Evolutionary conservation across 805 yeast genomes (phyloP).

Genomic region (Kodamaea jinghongensis): DNA sequence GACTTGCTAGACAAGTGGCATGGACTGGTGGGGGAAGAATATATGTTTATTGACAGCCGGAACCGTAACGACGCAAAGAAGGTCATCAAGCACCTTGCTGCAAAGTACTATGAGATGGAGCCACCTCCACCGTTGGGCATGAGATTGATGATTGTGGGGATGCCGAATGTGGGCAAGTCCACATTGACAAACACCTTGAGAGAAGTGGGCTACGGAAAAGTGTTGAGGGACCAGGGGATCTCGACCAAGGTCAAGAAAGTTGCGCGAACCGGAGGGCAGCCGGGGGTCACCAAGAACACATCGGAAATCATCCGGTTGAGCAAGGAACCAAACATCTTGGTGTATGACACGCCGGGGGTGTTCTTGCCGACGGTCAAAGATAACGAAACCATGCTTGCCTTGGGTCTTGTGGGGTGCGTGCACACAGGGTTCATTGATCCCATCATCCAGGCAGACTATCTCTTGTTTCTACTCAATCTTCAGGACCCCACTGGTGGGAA

Average conservation of each 20-base stretch:
- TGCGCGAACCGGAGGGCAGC: slow-evolving; percentile 80
- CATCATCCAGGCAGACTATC: slow-evolving; percentile 79
- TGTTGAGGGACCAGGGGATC: slow-evolving; percentile 18
- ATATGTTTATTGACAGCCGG: slow-evolving; percentile 57
- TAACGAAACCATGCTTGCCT: slow-evolving; percentile 67
- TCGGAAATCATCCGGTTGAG: slow-evolving; percentile 70
- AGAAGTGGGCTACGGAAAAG: slow-evolving; percentile 32
- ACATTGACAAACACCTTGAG: slow-evolving; percentile 77
- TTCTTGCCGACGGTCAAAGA: slow-evolving; percentile 70
- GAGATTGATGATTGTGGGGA: slow-evolving; percentile 75
- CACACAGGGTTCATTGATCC: slow-evolving; percentile 73
- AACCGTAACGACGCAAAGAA: slow-evolving; percentile 46
- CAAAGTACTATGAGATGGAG: slow-evolving; percentile 41
- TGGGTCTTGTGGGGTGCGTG: slow-evolving; percentile 75
- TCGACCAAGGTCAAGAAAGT: slow-evolving; percentile 52
- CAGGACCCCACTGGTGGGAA: slow-evolving; percentile 47
- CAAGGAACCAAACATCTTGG: slow-evolving; percentile 58
- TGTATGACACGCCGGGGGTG: slow-evolving; percentile 94
- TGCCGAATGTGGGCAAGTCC: slow-evolving; percentile 98
- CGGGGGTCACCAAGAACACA: slow-evolving; percentile 84
- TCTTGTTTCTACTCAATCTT: slow-evolving; percentile 69
- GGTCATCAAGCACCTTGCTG: slow-evolving; percentile 49
- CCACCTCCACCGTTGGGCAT: slow-evolving; percentile 86
- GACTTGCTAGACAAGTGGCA: slow-evolving; percentile 35
- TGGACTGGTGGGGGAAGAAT: slow-evolving; percentile 24